A percentile compares a stretch with the other conserved stretches of the same genome.
Conservation (phyloP, 345 rosid genomes). For the Camelina hispida region DNA sequence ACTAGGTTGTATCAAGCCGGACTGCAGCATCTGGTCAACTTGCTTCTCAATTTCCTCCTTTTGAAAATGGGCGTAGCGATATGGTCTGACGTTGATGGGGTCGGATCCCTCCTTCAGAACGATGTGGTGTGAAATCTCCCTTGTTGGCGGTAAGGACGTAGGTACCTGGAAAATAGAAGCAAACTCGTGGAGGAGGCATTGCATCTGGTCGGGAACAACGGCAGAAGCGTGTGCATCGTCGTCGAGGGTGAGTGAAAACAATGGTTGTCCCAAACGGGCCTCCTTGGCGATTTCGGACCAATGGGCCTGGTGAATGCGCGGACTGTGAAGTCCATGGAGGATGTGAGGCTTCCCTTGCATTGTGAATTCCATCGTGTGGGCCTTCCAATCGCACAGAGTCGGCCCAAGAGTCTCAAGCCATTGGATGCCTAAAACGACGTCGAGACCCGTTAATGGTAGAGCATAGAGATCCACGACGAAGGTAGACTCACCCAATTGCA, state of each 20-base stretch:
- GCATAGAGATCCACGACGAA: too few relatives aligned
- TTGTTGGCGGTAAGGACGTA: background rate
- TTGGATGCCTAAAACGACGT: background rate
- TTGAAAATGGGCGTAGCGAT: background rate
- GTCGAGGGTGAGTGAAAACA: too few relatives aligned
- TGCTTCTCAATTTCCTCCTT: background rate
- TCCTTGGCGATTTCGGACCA: too few relatives aligned
- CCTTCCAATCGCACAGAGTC: background rate
- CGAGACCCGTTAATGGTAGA: fast-evolving
- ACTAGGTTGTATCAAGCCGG: background rate
- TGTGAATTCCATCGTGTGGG: too few relatives aligned
- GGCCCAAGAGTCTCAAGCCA: background rate
- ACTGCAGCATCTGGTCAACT: background rate
- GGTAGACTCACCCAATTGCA: too few relatives aligned
- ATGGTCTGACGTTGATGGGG: background rate
- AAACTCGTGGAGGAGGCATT: too few relatives aligned
- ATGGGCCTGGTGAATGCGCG: too few relatives aligned
- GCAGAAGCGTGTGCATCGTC: fast-evolving
- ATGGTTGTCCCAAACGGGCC: too few relatives aligned
- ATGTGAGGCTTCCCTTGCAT: too few relatives aligned
- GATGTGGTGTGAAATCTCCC: fast-evolving
- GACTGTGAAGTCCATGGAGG: too few relatives aligned
- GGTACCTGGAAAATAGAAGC: too few relatives aligned
- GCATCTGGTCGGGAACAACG: too few relatives aligned
- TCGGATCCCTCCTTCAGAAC: background rate